Conservation (phyloP, 2,329 filamentous ascomycete genomes). For the Talaromyces sp. region DNA sequence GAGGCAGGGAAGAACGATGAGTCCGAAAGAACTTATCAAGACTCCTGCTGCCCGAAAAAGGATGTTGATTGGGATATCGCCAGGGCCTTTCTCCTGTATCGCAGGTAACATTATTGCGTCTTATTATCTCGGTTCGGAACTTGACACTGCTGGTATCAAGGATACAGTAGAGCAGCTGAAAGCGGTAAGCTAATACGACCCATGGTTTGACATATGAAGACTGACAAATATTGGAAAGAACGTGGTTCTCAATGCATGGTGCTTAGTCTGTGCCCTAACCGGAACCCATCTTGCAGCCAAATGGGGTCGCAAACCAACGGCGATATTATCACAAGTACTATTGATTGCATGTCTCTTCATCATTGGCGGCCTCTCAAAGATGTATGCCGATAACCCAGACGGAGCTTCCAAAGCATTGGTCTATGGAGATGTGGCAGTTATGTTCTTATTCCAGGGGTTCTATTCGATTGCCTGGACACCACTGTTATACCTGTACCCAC, state of each 20-base stretch:
- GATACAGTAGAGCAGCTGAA: constrained; percentile 40
- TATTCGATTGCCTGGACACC: constrained; percentile 51
- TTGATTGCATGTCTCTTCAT: constrained; percentile 43
- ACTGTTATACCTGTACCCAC: constrained; percentile 45
- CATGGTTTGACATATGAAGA: background rate
- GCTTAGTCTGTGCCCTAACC: constrained; percentile 37
- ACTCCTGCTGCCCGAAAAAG: constrained; percentile 34
- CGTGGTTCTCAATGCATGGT: constrained; percentile 50
- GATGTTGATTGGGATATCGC: constrained; percentile 37
- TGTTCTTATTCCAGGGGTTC: constrained; percentile 51
- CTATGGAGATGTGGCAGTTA: constrained; percentile 45
- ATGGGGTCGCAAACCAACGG: constrained; percentile 45
- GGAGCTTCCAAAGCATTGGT: constrained; percentile 24
- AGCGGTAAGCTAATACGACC: constrained; percentile 17
- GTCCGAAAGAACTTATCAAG: constrained; percentile 33
- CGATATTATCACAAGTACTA: constrained; percentile 33
- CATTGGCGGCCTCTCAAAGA: constrained; percentile 48
- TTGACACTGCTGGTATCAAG: constrained; percentile 45
- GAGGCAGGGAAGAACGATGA: constrained; percentile 35
- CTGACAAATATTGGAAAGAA: constrained; percentile 28
- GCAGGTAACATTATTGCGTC: constrained; percentile 40
- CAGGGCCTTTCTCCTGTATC: constrained; percentile 31
- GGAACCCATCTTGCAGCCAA: constrained; percentile 42
- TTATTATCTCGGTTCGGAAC: constrained; percentile 41
- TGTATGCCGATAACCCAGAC: constrained; percentile 22